These are phyloP conservation scores for Pseudogymnoascus sp. DNA, from an alignment of 2,329 filamentous ascomycete genomes.

Conservation along the genomic window DNA sequence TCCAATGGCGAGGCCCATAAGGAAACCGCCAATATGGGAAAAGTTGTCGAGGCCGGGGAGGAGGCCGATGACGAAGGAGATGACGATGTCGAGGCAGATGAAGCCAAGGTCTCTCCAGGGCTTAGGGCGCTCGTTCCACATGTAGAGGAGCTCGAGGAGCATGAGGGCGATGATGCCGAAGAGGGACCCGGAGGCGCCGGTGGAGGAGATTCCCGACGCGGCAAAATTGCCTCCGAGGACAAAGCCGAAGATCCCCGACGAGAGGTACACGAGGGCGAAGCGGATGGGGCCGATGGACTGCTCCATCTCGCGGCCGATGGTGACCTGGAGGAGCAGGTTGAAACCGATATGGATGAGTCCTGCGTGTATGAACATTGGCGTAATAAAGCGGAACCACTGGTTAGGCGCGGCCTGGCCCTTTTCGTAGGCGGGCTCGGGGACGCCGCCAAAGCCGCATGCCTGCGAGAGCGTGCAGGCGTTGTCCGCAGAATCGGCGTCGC, in stretches of 20 bases:
- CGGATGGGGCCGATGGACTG: slow-evolving; percentile 78
- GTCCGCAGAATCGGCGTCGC: slow-evolving; percentile 36
- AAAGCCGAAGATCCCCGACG: slow-evolving; percentile 89
- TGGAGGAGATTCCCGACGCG: slow-evolving; percentile 69
- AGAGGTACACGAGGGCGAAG: slow-evolving; percentile 83
- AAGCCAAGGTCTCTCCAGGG: slow-evolving; percentile 82
- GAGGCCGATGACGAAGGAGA: slow-evolving; percentile 86
- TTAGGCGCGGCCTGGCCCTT: slow-evolving; percentile 54
- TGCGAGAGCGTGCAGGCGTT: slow-evolving; percentile 66
- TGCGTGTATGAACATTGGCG: slow-evolving; percentile 90
- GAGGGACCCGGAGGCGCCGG: slow-evolving; percentile 79
- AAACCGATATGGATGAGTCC: slow-evolving; percentile 92
- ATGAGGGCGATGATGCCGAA: slow-evolving; percentile 88
- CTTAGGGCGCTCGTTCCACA: slow-evolving; percentile 69
- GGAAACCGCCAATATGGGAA: slow-evolving; percentile 89
- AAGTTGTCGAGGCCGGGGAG: slow-evolving; percentile 95
- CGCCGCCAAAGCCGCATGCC: slow-evolving; percentile 72
- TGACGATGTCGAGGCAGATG: slow-evolving; percentile 73
- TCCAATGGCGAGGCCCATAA: slow-evolving; percentile 83
- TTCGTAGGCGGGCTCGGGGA: background rate
- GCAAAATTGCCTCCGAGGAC: slow-evolving; percentile 93
- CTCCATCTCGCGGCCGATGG: slow-evolving; percentile 88
- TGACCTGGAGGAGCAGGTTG: slow-evolving; percentile 87
- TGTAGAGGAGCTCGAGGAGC: slow-evolving; percentile 84
- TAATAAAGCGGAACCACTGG: slow-evolving; percentile 96